Percentiles rank a stretch among this genome's conserved stretches.
Conservation (phyloP, 1,139 yeast species). For the Suhomyces wounanorum region DNA sequence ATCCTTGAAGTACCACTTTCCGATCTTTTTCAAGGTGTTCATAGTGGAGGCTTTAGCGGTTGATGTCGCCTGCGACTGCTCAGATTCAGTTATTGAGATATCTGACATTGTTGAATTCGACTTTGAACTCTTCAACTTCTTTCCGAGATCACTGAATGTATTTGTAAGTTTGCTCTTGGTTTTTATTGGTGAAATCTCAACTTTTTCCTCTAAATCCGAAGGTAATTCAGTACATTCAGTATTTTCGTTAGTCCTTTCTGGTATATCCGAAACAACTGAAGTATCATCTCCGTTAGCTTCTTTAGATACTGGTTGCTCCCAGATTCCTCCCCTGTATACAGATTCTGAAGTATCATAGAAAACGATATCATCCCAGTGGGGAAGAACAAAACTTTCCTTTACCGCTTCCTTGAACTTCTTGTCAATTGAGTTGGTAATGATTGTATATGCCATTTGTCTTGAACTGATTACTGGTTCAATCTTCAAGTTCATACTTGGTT, state of each 20-base stretch:
- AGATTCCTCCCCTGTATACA: constrained; percentile 86
- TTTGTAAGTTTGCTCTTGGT: constrained; percentile 20
- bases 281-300: neutral
- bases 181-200: constrained; percentile 3
- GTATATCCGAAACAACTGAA: constrained; percentile 7
- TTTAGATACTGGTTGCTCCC: constrained; percentile 55
- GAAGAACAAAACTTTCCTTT: constrained; percentile 76
- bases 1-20: constrained; percentile 67
- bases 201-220: constrained; percentile 1
- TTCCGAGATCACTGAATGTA: constrained; percentile 40
- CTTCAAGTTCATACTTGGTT: constrained; percentile 72
- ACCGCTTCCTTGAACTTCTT: constrained; percentile 78
- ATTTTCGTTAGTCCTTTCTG: constrained; percentile 2
- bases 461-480: constrained; percentile 90
- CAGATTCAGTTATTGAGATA: neutral
- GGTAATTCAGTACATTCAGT: neutral
- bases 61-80: constrained; percentile 6
- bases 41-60: constrained; percentile 16
- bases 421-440: constrained; percentile 79
- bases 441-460: constrained; percentile 71
- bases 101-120: constrained; percentile 4
- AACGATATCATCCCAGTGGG: constrained; percentile 85
- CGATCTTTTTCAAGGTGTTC: constrained; percentile 58
- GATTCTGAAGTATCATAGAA: constrained; percentile 67
- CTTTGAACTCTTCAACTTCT: constrained; percentile 22